Evolutionary conservation across 2,329 filamentous ascomycete species (phyloP).

Genomic region (Diaporthe sp.): DNA sequence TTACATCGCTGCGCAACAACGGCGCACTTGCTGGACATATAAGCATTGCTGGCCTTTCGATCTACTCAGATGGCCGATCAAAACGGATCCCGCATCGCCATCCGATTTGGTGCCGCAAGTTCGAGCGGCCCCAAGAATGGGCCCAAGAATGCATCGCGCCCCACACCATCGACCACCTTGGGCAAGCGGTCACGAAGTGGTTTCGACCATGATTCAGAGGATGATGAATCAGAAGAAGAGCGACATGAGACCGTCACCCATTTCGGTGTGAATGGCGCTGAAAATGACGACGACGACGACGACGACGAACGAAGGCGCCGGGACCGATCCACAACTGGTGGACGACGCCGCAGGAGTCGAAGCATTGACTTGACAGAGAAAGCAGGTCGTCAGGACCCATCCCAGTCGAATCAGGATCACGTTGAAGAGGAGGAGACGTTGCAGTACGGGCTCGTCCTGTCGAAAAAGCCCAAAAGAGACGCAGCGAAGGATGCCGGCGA

Average conservation of each 20-base stretch:
- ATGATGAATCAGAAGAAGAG: conserved; percentile 21
- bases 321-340: neutral
- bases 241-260: conserved; percentile 34
- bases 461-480: conserved; percentile 41
- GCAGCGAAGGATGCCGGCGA: conserved; percentile 49
- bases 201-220: conserved; percentile 51
- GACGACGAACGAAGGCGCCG: conserved; percentile 9
- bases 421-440: conserved; percentile 48
- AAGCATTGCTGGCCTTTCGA: neutral
- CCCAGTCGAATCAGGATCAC: conserved; percentile 39
- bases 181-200: conserved; percentile 60
- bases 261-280: conserved; percentile 34
- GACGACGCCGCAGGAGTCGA: conserved; percentile 11
- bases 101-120: conserved; percentile 54
- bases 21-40: neutral
- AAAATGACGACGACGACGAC: conserved; percentile 26
- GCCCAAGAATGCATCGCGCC: conserved; percentile 42
- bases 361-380: conserved; percentile 4
- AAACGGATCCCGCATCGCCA: conserved; percentile 56
- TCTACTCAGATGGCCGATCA: conserved; percentile 49
- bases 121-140: conserved; percentile 39
- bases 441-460: conserved; percentile 50
- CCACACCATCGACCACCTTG: conserved; percentile 53
- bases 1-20: neutral
- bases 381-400: neutral